phyloP scores from a whole-genome alignment of 2,329 filamentous ascomycete species.

The Harringtonia aguacate region DNA sequence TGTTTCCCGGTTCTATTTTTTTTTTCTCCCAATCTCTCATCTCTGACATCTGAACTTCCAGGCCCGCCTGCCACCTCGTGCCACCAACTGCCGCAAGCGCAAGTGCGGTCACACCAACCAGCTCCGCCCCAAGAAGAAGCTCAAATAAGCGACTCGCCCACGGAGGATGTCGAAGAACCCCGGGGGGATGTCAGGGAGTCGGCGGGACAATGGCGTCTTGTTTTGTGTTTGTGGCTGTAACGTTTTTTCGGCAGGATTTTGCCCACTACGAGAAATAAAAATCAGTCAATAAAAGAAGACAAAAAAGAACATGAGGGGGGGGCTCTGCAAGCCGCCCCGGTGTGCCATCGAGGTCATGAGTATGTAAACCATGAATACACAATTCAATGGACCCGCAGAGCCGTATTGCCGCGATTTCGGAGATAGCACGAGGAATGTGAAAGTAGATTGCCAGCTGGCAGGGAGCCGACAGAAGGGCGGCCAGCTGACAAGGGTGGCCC shows the following conservation, averaged over 20 bases:
- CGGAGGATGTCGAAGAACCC: neutral
- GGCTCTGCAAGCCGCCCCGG: no score
- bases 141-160: slow-evolving; percentile 26
- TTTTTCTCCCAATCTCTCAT: slow-evolving; percentile 15
- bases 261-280: slow-evolving; percentile 2
- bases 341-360: no score
- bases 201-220: slow-evolving; percentile 4
- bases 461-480: neutral
- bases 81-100: slow-evolving; percentile 99
- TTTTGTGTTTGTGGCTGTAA: slow-evolving; percentile 8
- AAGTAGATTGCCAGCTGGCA: neutral
- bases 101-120: slow-evolving; percentile 99
- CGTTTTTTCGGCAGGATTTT: slow-evolving; percentile 6
- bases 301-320: neutral
- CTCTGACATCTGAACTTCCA: slow-evolving; percentile 21
- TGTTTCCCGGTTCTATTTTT: no score
- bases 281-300: slow-evolving; percentile 4
- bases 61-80: slow-evolving; percentile 86
- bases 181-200: neutral
- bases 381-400: no score
- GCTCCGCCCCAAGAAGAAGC: slow-evolving; percentile 99
- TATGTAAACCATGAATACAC: no score
- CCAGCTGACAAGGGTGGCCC: slow-evolving; percentile 3
- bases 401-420: no score
- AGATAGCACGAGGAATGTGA: no score